Evolutionary conservation across 2,329 filamentous ascomycete genomes (phyloP), one percentile per base, ranked within the genome.

Genomic region (Alternaria triticina): DNA sequence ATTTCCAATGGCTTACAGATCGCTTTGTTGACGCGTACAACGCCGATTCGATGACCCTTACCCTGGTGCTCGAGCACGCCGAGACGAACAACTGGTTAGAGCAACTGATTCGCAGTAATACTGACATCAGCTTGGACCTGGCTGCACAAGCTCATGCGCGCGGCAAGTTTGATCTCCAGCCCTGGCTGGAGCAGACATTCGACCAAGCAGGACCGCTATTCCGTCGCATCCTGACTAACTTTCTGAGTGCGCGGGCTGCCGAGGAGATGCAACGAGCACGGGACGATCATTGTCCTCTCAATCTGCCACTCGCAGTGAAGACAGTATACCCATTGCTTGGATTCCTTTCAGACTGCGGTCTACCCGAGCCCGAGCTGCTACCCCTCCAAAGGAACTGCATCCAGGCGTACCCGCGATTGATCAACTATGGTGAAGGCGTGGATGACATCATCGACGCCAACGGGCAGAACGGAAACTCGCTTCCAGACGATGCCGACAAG

Each of bases 351-450:
- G 87, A 80, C 81, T 78, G 75, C 45, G 85, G 61, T 83, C 86
- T 68, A 77, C 88, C 59, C 79, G 87, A 88, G 56, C 86, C 91
- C 54, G 90, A 95, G 57, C 85, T 97, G 23, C 93, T 96, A 54
- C 83, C 89, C 13, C 88, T 97, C 27, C 94, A 97, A 80, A 88
- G 95, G 30, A 88, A 90, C 57, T 97, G 94, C 78, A 94, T 99
- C 66, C 94, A 94, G 60, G 91, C 92, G 1, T 99, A 98, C 73
- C 96, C 96, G 8, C 88, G 96, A 46, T 83, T 99, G 28, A 97
- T 99, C 83, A 99, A 99, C 75, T 98, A 97, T 71, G 94, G 94
- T 3, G 93, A 97, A 80, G 94, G 92, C 5, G 94, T 91, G 66
- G 94, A 99, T 79, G 92, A 96, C 61, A 89, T 98, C 45, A 94